Evolutionary conservation across 768 basidiomycete genomes (phyloP).

Genomic region (Lentinula lateritia): DNA sequence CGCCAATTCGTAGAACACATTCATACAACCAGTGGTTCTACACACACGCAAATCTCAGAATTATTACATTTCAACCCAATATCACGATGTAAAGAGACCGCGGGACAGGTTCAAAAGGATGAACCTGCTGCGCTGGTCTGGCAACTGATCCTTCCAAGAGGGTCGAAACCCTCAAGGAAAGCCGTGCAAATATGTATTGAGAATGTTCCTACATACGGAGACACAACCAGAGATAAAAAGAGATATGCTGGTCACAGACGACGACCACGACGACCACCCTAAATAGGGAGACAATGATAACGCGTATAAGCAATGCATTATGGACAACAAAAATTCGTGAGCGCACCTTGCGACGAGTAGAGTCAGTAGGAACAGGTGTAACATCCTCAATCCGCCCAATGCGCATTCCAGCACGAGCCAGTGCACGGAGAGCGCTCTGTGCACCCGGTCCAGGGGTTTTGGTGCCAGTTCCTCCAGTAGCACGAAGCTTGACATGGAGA

Average conservation of each 20-base stretch:
- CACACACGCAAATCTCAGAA: background rate
- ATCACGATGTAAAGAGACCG: conserved; percentile 40
- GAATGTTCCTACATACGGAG: background rate
- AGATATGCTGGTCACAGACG: conserved; percentile 56
- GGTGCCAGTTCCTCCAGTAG: conserved; percentile 96
- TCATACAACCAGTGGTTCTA: background rate
- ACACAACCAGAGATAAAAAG: conserved; percentile 3
- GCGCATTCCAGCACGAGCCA: conserved; percentile 96
- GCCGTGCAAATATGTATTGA: conserved; percentile 29
- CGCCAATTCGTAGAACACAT: too few species aligned
- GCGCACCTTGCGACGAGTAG: conserved; percentile 90
- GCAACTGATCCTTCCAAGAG: conserved; percentile 66
- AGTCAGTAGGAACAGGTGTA: conserved; percentile 95
- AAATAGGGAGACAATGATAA: background rate
- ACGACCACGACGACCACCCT: conserved; percentile 99
- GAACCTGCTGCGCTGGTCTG: conserved; percentile 77
- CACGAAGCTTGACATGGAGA: conserved; percentile 97
- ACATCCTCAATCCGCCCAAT: conserved; percentile 99
- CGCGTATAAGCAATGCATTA: background rate
- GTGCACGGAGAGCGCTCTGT: conserved; percentile 95
- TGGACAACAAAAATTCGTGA: background rate
- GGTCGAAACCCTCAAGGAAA: conserved; percentile 22
- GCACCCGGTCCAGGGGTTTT: conserved; percentile 99
- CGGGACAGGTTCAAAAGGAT: conserved; percentile 56
- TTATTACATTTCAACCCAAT: background rate